Percentiles rank a stretch among this genome's conserved stretches.
These are phyloP conservation scores for Coemansia sp. DNA, from an alignment of 371 early-diverging fungal species.

Conservation along the genomic window DNA sequence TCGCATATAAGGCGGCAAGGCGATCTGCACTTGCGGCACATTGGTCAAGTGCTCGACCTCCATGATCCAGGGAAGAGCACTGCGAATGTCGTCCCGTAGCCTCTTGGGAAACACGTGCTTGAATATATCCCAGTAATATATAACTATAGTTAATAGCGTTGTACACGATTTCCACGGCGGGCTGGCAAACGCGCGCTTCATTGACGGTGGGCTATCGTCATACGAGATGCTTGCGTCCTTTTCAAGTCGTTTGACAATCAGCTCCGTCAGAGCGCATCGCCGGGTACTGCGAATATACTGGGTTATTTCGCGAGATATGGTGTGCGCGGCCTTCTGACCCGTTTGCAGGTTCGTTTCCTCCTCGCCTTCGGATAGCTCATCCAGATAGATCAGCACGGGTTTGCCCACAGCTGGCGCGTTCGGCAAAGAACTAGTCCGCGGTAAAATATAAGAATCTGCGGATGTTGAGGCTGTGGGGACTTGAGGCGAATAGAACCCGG, in stretches of 20 bases:
- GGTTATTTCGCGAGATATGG: constrained; percentile 20
- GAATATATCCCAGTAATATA: constrained; percentile 27
- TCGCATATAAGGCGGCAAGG: constrained; percentile 20
- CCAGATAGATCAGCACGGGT: constrained; percentile 30
- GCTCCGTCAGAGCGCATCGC: constrained; percentile 21
- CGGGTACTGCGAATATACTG: constrained; percentile 8
- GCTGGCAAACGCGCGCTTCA: constrained; percentile 6
- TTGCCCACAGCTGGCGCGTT: not conserved
- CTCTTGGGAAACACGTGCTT: constrained; percentile 12
- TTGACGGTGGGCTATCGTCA: not conserved
- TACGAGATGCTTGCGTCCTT: constrained; percentile 2
- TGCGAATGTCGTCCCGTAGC: constrained; percentile 3
- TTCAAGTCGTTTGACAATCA: constrained; percentile 22
- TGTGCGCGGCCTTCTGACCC: constrained; percentile 13
- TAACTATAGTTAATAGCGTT: constrained; percentile 21
- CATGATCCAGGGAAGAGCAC: constrained; percentile 40
- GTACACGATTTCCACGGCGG: constrained; percentile 43
- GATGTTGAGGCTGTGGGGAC: too few species aligned
- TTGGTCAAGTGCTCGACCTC: constrained; percentile 15
- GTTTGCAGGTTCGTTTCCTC: not conserved
- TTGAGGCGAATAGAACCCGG: too few species aligned
- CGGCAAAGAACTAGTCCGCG: not conserved
- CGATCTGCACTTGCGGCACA: constrained; percentile 21
- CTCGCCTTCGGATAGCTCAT: constrained; percentile 12
- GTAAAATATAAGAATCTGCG: not conserved